Base-by-base conservation (phyloP, 306 rosid species). In the Inga leiocalycina region DNA sequence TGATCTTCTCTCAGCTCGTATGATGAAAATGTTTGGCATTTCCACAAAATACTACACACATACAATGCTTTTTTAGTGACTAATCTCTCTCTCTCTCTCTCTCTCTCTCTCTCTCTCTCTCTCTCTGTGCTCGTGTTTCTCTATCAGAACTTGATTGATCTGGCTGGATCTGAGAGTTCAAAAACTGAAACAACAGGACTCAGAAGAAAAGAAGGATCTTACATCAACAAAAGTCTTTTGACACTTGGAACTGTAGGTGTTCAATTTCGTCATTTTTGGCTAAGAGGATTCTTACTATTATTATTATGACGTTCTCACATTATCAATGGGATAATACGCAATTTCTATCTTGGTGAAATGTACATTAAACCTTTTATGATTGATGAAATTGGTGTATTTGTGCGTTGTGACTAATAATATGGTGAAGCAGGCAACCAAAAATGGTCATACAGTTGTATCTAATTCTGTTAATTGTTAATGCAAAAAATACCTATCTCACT, bases 121-220 rank as follows among this genome's bases (percentile, higher is more conserved):
- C 35, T 6, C 35, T 59, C 34, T 48, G n/a, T n/a, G 9, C 78
- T 54, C 71, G 43, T 61, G 64, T 81, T 79, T 80, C 78, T 74
- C 27, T 30, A 46, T 79, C 83, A 97, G 99, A 97, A 97, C 84
- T 91, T 94, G 89, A 97, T 97, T 17, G 99, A 97, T 90, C 91
- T 97, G 49, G 99, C 99, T 86, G 99, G 99, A 80, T 97, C 99
- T 66, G 99, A 97, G 90, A 97, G 99, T 90, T 97, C 99, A 5
- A 97, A 97, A 89, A 89, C 97, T 15, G 98, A 97, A 87, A 97
- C 99, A 52, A 97, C 98, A 82, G 99, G 99, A 70, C 84, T 94
- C 54, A 88, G 98, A 84, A 91, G 99, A 85, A 97, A 97, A 90
- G 99, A 97, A 86, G 99, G 99, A 89, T 91, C 99, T 79, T 97